Evolutionary conservation across 768 basidiomycete genomes (phyloP).

Genomic region (Tylopilus rubrobrunneus): DNA sequence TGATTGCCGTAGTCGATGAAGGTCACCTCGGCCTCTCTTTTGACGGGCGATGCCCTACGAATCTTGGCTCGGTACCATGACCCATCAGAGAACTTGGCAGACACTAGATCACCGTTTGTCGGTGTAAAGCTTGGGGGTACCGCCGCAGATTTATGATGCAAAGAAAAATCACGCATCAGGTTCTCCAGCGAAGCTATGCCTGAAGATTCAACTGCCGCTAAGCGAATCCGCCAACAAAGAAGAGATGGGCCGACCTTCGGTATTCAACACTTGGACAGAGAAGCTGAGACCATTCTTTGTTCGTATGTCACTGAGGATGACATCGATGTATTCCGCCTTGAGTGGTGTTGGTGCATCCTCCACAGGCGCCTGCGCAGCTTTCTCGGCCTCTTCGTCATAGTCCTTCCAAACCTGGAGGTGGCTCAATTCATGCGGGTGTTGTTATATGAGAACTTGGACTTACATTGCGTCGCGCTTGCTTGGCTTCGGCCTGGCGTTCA

Average conservation of each 20-base stretch:
- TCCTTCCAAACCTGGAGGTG: conserved; percentile 74
- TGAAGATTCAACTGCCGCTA: conserved; percentile 27
- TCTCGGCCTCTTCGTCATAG: conserved; percentile 72
- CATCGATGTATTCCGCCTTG: conserved; percentile 84
- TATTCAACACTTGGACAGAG: conserved; percentile 91
- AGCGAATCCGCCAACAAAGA: neutral
- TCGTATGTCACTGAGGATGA: conserved; percentile 88
- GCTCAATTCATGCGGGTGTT: neutral
- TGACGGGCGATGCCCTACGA: conserved; percentile 77
- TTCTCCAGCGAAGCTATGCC: conserved; percentile 90
- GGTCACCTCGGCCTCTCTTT: conserved; percentile 91
- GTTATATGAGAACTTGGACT: conserved; percentile 24
- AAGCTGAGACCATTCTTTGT: conserved; percentile 72
- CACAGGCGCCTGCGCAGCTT: conserved; percentile 43
- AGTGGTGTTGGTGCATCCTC: conserved; percentile 51
- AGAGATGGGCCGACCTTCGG: conserved; percentile 61
- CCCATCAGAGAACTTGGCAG: conserved; percentile 91
- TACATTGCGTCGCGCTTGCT: conserved; percentile 73
- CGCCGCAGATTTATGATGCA: conserved; percentile 71
- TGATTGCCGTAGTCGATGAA: conserved; percentile 98
- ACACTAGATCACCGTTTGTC: conserved; percentile 83
- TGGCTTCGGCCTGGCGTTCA: conserved; percentile 68
- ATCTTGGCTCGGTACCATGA: conserved; percentile 96
- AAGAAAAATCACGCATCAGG: conserved; percentile 90
- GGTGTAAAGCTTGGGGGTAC: conserved; percentile 72